phyloP scores from a whole-genome alignment of 148 eudicot genomes.

The Talinum fruticosum region DNA sequence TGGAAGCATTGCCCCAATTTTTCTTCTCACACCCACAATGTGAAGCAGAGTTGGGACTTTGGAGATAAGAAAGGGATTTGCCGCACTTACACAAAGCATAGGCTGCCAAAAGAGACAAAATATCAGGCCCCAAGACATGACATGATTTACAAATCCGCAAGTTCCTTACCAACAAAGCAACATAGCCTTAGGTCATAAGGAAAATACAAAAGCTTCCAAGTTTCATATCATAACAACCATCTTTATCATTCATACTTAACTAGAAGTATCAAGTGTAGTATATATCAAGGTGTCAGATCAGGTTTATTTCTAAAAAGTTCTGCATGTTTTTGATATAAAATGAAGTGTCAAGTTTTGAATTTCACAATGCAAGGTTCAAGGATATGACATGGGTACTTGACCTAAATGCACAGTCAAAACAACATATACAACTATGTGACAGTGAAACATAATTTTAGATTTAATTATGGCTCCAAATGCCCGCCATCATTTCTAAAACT shows the following conservation, averaged over 20 bases:
- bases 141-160: background rate
- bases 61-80: constrained; percentile 76
- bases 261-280: background rate
- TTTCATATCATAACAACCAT: no score
- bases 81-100: constrained; percentile 96
- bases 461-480: no score
- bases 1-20: constrained; percentile 75
- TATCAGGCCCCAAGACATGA: constrained; percentile 6
- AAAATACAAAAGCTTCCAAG: background rate
- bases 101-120: constrained; percentile 60
- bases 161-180: background rate
- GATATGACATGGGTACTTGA: background rate
- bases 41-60: constrained; percentile 76
- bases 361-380: background rate
- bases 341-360: background rate
- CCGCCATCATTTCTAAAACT: background rate
- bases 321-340: background rate
- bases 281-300: background rate
- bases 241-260: no score
- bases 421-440: background rate
- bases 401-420: background rate
- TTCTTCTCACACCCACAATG: constrained; percentile 68
- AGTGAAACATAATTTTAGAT: background rate
- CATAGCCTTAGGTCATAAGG: background rate
- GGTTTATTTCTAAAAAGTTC: background rate